Base-by-base conservation (phyloP, 805 yeast genomes). In the Lipomyces starkeyi region DNA sequence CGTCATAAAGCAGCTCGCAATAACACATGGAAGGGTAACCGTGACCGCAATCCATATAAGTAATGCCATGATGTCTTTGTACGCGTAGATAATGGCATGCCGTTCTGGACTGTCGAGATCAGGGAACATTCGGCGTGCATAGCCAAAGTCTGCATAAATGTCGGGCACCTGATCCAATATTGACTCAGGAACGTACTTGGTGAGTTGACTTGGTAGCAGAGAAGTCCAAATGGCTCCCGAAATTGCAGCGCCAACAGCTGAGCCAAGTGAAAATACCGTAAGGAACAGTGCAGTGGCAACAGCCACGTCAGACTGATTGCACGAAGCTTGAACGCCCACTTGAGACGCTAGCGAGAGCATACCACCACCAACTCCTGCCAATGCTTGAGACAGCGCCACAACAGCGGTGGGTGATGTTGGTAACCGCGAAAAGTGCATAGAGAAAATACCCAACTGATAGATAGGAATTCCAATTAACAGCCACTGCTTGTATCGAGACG, bases 151-250 rank as follows among this genome's bases (percentile, higher is more conserved):
- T 13, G 61, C 71, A 47, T 69, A 69, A 27, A 69, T 69, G 17
- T 63, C 32, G 52, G 56, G 57, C 14, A 66, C 68, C 29, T 57
- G 65, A 11, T 47, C 85, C 27, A 79, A 64, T 0, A 81, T 76
- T 0, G 74, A 72, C 32, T 53, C 63, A 27, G 75, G 72, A 20
- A 83, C 66, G 66, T 83, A 75, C 35, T 76, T 74, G 43, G 74
- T 61, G 60, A 85, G 76, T 70, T 79, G 72, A 9, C 74, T 73
- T 75, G 83, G 87, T 74, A 88, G 77, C 32, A 81, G 75, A 67
- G 85, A 82, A 17, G 88, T 84, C 91, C 91, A 87, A 34, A 88
- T 79, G 47, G 89, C 89, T 71, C 89, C 90, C 20, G 88, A 82
- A 49, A 87, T 81, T 40, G 87, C 78, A 22, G 84, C 77, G 32